A percentile compares a stretch with the other conserved stretches of the same genome.
phyloP scores from a whole-genome alignment of 2,329 filamentous ascomycete species.

The Aspergillus versicolor region DNA sequence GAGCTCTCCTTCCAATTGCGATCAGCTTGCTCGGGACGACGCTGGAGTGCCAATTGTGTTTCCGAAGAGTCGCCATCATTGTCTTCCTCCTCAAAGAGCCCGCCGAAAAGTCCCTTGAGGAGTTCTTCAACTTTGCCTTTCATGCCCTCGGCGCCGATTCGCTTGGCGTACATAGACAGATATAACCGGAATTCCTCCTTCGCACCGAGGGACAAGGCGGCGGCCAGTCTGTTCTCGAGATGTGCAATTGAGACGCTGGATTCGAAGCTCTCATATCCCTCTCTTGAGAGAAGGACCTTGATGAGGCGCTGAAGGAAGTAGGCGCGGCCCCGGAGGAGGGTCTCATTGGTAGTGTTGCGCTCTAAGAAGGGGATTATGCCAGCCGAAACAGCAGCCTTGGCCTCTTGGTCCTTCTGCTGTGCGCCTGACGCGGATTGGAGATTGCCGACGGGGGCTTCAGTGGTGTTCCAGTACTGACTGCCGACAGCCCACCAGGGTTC shows the following conservation, averaged over 20 bases:
- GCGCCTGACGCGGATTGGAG: conserved; percentile 67
- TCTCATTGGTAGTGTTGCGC: conserved; percentile 90
- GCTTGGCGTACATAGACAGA: conserved; percentile 97
- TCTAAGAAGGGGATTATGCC: conserved; percentile 93
- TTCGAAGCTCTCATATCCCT: conserved; percentile 91
- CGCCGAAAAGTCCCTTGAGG: conserved; percentile 75
- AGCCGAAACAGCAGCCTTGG: conserved; percentile 67
- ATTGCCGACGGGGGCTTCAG: conserved; percentile 82
- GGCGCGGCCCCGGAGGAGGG: conserved; percentile 84
- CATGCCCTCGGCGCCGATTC: conserved; percentile 84
- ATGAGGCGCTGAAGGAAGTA: conserved; percentile 89
- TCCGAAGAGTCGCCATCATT: conserved; percentile 37
- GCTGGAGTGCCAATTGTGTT: background rate
- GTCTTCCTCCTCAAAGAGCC: conserved; percentile 60
- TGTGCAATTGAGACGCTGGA: conserved; percentile 89
- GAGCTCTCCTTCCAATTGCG: conserved; percentile 50
- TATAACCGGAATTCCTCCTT: conserved; percentile 93
- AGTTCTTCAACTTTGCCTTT: conserved; percentile 91
- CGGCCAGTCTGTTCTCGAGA: conserved; percentile 90
- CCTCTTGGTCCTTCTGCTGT: conserved; percentile 52
- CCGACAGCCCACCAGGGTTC: conserved; percentile 98
- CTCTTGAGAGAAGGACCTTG: conserved; percentile 81
- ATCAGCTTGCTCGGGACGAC: conserved; percentile 19
- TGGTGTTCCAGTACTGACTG: conserved; percentile 98
- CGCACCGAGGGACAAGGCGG: conserved; percentile 77